These are phyloP conservation scores for Lipomyces chichibuensis DNA, from an alignment of 805 yeast genomes.

Conservation along the genomic window DNA sequence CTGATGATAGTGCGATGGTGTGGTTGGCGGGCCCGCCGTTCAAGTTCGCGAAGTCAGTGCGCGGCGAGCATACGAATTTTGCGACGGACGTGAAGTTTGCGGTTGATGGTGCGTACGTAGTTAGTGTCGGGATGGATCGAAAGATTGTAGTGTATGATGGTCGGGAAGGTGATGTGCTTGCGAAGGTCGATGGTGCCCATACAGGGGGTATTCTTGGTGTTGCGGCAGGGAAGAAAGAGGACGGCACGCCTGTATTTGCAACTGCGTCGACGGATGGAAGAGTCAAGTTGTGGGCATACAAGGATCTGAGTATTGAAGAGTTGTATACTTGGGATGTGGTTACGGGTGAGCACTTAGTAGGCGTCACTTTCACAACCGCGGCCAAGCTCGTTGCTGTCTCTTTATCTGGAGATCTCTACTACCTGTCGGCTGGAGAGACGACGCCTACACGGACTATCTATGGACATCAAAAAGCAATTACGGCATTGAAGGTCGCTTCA, in stretches of 20 bases:
- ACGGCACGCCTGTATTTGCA: slow-evolving; percentile 59
- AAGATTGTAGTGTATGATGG: slow-evolving; percentile 81
- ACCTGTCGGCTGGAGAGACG: slow-evolving; percentile 41
- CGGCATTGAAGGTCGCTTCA: slow-evolving; percentile 51
- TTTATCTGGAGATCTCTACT: slow-evolving; percentile 69
- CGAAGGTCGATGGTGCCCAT: slow-evolving; percentile 53
- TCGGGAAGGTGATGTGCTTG: slow-evolving; percentile 72
- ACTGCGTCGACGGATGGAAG: slow-evolving; percentile 84
- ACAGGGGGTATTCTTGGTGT: slow-evolving; percentile 81
- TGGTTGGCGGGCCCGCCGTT: slow-evolving; percentile 93
- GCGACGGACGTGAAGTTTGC: slow-evolving; percentile 81
- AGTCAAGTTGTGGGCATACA: slow-evolving; percentile 66
- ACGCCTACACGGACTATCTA: slow-evolving; percentile 50
- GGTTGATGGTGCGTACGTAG: slow-evolving; percentile 73
- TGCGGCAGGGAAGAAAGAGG: slow-evolving; percentile 56
- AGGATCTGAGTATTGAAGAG: slow-evolving; percentile 45
- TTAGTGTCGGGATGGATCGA: slow-evolving; percentile 86
- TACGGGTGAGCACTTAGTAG: slow-evolving; percentile 73
- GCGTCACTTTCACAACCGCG: slow-evolving; percentile 65
- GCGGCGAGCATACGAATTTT: slow-evolving; percentile 76
- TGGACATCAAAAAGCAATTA: slow-evolving; percentile 85
- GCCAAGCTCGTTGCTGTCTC: slow-evolving; percentile 64
- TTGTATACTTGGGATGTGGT: slow-evolving; percentile 53
- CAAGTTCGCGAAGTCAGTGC: slow-evolving; percentile 72
- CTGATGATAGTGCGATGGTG: slow-evolving; percentile 84